Evolutionary conservation across 495 filamentous ascomycete species (phyloP), one percentile per base, ranked within the genome.

Genomic region (Talaromyces liani): DNA sequence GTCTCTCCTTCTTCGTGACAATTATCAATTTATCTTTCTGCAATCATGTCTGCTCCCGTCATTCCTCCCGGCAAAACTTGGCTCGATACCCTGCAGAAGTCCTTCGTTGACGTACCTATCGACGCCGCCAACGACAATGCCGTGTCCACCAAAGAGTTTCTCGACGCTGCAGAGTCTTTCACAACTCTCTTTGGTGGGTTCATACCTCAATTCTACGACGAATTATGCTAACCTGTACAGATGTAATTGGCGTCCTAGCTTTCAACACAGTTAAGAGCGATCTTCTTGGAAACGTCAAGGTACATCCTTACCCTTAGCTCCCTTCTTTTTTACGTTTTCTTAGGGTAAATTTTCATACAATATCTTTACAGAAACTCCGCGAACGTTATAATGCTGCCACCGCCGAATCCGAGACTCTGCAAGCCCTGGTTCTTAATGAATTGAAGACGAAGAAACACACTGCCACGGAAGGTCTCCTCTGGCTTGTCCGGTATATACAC

Each of bases 221-320:
- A 18, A 16, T 27, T 7, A 22, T 66, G 8, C 60, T 29, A 59
- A 63, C 27, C 61, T 54, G 4, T 41, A 49, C 65, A 96, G 93
- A 96, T 72, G 75, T 90, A 36, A 83, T 98, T 31, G 92, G 91
- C 54, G 89, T 87, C 39, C 79, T 85, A 14, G 91, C 92, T 63
- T 97, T 98, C 78, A 82, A 75, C 5, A 86, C 88, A 27, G 93
- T 98, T 64, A 96, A 97, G 82, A 88, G 76, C 65, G 94, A 98
- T 75, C 88, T 98, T 81, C 67, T 85, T 8, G 91, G 91, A 70
- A 98, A 98, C 73, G 85, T 98, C 74, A 91, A 92, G 85, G 93
- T 97, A 72, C 10, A 22, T 61, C 58, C 63, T 64, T 59, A 7
- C 29, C 51, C 62, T 61, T 36, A 60, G 39, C 3, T 20, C 16